Evolutionary conservation across 176 grass and related monocot species (phyloP).

Genomic region (Carex parvula): DNA sequence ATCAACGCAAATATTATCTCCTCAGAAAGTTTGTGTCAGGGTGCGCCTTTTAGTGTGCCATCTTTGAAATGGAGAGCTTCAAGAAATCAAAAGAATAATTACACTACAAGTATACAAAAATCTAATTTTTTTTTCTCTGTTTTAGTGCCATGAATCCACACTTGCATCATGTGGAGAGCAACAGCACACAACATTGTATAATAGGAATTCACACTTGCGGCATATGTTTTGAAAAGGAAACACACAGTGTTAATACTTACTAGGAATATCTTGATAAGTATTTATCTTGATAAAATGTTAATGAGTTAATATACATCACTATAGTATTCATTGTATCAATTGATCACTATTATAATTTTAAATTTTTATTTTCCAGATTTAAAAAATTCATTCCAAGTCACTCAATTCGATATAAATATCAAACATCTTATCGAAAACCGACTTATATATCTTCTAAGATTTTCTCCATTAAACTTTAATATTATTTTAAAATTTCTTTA

Average conservation of each 20-base stretch:
- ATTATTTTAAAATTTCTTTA: too few species aligned
- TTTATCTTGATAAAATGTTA: too few species aligned
- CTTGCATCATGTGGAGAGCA: background rate
- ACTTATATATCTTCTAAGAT: too few species aligned
- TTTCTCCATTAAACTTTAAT: too few species aligned
- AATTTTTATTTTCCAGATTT: too few species aligned
- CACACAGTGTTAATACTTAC: too few species aligned
- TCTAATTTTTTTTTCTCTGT: background rate
- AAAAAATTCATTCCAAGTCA: too few species aligned
- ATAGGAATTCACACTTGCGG: background rate
- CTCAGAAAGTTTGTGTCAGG: background rate
- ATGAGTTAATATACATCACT: too few species aligned
- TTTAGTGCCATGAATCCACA: conserved; percentile 8
- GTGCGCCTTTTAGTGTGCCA: conserved; percentile 5
- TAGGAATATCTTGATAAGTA: background rate
- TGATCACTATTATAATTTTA: too few species aligned
- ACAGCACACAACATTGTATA: background rate
- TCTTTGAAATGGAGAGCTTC: background rate
- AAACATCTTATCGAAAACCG: too few species aligned
- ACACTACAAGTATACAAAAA: background rate
- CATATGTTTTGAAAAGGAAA: background rate
- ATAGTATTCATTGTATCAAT: too few species aligned
- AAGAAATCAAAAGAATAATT: conserved; percentile 11
- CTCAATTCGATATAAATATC: too few species aligned
- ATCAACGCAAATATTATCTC: background rate